Base-by-base conservation (phyloP, 2,329 filamentous ascomycete genomes). In the Colletotrichum plurivorum region DNA sequence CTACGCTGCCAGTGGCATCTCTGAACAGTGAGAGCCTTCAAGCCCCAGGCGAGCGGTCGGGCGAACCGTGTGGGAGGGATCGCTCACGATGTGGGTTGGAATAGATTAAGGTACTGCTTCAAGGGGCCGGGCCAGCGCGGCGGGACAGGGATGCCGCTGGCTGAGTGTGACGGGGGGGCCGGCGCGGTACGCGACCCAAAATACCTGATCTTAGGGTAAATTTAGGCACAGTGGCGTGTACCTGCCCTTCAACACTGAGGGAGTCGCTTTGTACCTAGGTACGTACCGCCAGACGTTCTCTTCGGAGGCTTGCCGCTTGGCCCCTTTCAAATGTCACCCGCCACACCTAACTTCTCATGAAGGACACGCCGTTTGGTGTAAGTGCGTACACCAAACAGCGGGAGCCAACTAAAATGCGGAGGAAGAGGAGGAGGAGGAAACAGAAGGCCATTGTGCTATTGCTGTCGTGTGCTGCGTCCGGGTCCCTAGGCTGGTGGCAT, bases 41-140 rank as follows among this genome's bases (percentile, higher is more conserved):
- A 48, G 54, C 63, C 66, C 66, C 62, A 60, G 55, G 55, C 41
- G 13, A 59, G 61, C 25, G 61, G 62, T 69, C 55, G 62, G 55
- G 54, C 66, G 55, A 60, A 60, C 55, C 20, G 62, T 60, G 66
- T 66, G 62, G 55, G 43, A 66, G 66, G 48, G 66, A 69, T 69
- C 55, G 66, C 66, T 69, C 66, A 41, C 18, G 13, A 66, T 46
- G 55, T 66, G 66, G 66, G 63, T 55, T 69, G 49, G 51, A 52
- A 69, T 68, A 70, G 63, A 70, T 68, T 68, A 70, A 68, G 64
- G 53, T 57, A 41, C 57, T 68, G 67, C 67, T 70, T 70, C 67
- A 70, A 70, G 67, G 67, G 64, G 63, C 63, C 57, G 64, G 46
- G 45, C 51, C 63, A 69, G 63, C 67, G 63, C 51, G 51, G 56